Base-by-base conservation (phyloP, 768 basidiomycete species). In the Russula olivacea region DNA sequence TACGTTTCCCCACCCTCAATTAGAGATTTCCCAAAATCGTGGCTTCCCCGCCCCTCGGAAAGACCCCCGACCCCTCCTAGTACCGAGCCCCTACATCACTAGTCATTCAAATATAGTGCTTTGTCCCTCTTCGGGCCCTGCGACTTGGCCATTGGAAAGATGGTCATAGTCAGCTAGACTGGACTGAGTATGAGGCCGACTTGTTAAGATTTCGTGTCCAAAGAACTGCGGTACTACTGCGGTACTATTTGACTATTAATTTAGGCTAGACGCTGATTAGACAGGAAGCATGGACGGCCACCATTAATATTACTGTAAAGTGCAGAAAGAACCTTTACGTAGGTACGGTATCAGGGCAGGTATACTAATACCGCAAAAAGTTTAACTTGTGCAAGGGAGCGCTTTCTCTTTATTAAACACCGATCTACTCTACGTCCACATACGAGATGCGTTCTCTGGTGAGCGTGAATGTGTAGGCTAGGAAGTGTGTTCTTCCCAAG, bases 11-110 rank as follows among this genome's bases (percentile, higher is more conserved):
- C 66, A 19, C 67, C 67, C 9, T 68, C 67, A 14, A 67, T 68
- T 52, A 61, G 51, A 45, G 67, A 68, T 43, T 68, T 68, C 34
- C 67, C 67, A 4, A 66, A 66, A 49, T 68, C 67, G 19, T 68
- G 67, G 67, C 61, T 68, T 17, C 67, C 65, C 19, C 54, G 36
- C 14, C 55, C 43, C 63, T 84, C 59, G 14, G 54, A 51, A 14
- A 40, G 47, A 64, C 25, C 57, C 38, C 51, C 45, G 15, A 55
- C 38, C 8, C 23, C 49, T 28, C 17, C 38, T 40, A 34, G 58
- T n/a, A 23, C 25, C 30, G 52, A 21, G 19, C 19, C n/a, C 19
- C 10, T 21, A 30, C 45, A 41, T 47, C 58, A 17, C 59, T 56
- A 60, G 40, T n/a, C 40, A 34, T 23, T 40, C 54, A 34, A 58